Evolutionary conservation across 148 eudicot genomes (phyloP), one percentile per base, ranked within the genome.

Genomic region (Cornus controversa): DNA sequence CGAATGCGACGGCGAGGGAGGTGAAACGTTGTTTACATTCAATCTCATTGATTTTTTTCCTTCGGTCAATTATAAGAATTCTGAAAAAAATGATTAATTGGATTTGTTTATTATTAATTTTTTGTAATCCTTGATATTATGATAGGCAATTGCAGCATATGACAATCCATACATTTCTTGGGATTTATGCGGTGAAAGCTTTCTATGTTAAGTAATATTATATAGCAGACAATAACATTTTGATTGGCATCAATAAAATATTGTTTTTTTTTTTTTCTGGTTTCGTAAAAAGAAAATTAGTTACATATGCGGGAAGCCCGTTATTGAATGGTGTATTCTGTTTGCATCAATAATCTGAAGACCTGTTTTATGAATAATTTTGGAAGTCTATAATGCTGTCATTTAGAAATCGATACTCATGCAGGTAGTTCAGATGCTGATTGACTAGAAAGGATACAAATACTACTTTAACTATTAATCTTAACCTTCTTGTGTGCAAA

Each of bases 1-100:
- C 34, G 95, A 93, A 80, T 87, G 87, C 60, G 97, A 91, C 57
- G 94, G 91, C 10, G 92, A 91, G 36, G 88, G 82, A 76, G 94
- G 94, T 89, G 26, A 36, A 47, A 63, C 25, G 29, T 75, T 73
- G 13, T 4, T 66, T 27, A 3, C 57, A 4, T 72, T 67, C 63
- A 50, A 5, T 75, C 9, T 65, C 8, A 73, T 24, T 47, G 29
- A 10, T 4, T 75, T 13, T 58, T 60, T 22, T 22, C 8, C 10
- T 60, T 60, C 9, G 24, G 25, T 15, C 20, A 50, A 50, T 16
- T 15, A 11, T 50, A 2, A 50, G 15, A 50, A 50, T 50, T 50
- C 57, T 16, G 20, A 50, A 45, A 8, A 45, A 45, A 45, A 2
- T 31, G 34, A 31, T 31, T 31, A 45, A 8, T 2, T 45, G 50